Conservation (phyloP, 495 filamentous ascomycete genomes). For the Podospora comata region DNA sequence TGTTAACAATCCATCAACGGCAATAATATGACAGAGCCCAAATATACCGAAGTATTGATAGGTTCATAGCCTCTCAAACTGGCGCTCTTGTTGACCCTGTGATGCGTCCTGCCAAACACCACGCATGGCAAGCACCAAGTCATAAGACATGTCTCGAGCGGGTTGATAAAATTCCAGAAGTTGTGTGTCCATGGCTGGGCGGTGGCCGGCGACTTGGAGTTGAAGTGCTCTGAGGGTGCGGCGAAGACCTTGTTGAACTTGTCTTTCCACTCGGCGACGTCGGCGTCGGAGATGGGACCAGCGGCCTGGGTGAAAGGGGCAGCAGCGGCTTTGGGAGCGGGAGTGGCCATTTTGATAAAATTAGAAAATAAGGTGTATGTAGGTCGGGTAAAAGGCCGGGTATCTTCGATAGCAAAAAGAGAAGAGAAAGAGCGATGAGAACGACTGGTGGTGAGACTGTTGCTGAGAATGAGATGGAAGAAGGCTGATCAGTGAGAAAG, state of each 20-base stretch:
- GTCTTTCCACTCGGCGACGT: conserved; percentile 35
- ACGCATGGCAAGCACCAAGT: conserved; percentile 46
- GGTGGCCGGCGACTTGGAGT: conserved; percentile 31
- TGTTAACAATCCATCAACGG: neutral
- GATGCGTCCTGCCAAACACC: conserved; percentile 46
- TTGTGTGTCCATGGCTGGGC: conserved; percentile 29
- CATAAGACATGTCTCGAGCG: conserved; percentile 39
- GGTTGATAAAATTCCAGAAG: conserved; percentile 41
- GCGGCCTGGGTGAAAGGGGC: neutral
- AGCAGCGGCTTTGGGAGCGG: neutral
- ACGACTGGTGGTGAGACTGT: neutral
- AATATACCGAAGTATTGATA: conserved; percentile 43
- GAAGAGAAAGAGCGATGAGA: neutral
- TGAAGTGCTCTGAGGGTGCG: conserved; percentile 30
- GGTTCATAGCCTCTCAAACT: conserved; percentile 41
- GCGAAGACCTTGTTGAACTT: conserved; percentile 35
- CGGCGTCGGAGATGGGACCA: conserved; percentile 29
- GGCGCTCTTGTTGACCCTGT: conserved; percentile 40
- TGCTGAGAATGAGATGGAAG: neutral
- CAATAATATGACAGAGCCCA: neutral
- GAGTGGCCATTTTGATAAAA: conserved; percentile 2
- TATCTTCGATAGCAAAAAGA: neutral
- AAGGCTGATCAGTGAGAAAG: neutral
- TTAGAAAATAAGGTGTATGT: neutral
- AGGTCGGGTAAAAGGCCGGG: conserved; percentile 2